phyloP scores from a whole-genome alignment of 2,329 filamentous ascomycete genomes.

The Calcarisporium arbuscula region DNA sequence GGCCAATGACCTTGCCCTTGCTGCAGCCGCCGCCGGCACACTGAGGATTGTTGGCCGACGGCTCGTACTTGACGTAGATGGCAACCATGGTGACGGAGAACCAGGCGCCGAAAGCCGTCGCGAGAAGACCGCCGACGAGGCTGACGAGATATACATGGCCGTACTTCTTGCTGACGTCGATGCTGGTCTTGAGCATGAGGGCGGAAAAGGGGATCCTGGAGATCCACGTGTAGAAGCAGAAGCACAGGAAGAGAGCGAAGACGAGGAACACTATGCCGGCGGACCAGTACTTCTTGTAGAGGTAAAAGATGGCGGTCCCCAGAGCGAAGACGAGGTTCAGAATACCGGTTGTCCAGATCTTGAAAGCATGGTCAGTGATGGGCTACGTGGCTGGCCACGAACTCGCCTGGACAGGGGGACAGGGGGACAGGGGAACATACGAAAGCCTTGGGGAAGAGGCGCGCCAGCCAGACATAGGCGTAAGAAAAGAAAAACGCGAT shows the following conservation, averaged over 20 bases:
- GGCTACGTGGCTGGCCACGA: too few species aligned
- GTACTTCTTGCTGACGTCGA: slow-evolving; percentile 76
- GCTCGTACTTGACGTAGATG: slow-evolving; percentile 79
- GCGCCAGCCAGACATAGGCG: slow-evolving; percentile 68
- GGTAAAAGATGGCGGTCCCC: slow-evolving; percentile 83
- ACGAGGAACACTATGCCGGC: slow-evolving; percentile 83
- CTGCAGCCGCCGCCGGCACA: slow-evolving; percentile 61
- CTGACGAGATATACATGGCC: slow-evolving; percentile 86
- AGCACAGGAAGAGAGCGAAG: slow-evolving; percentile 38
- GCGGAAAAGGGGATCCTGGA: slow-evolving; percentile 85
- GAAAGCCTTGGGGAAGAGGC: slow-evolving; percentile 78
- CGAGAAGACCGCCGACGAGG: slow-evolving; percentile 71
- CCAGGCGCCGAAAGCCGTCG: slow-evolving; percentile 74
- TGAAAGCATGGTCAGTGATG: too few species aligned
- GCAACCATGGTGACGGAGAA: slow-evolving; percentile 81
- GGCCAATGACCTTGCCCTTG: slow-evolving; percentile 70
- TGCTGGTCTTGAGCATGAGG: slow-evolving; percentile 78
- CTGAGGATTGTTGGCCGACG: slow-evolving; percentile 44
- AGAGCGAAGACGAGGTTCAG: slow-evolving; percentile 79
- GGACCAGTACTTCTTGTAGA: slow-evolving; percentile 68
- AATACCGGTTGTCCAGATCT: slow-evolving; percentile 90
- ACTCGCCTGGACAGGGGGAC: too few species aligned
- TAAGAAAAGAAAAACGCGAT: slow-evolving; percentile 71
- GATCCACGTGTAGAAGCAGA: slow-evolving; percentile 76
- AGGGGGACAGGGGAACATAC: too few species aligned